Conservation (phyloP, 257 asterid species). For the Datura wrightii region DNA sequence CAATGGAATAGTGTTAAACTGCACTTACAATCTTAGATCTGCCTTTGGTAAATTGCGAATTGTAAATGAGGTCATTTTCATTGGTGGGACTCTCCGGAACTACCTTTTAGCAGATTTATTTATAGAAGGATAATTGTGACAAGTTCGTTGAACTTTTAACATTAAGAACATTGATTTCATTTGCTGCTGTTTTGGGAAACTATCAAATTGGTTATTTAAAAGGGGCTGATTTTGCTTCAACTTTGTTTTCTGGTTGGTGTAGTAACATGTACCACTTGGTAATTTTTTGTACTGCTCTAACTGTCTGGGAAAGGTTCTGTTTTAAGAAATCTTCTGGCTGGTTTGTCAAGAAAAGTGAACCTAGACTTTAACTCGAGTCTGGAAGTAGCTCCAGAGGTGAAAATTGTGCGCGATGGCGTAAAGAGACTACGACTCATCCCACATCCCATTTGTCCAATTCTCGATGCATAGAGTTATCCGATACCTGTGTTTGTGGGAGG, state of each 20-base stretch:
- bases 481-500: background rate
- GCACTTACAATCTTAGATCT: conserved; percentile 10
- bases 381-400: conserved; percentile 4
- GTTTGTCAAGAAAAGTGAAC: background rate
- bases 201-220: background rate
- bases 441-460: background rate
- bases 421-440: background rate
- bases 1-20: background rate
- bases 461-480: background rate
- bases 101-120: background rate
- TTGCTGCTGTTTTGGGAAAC: background rate
- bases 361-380: background rate
- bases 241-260: background rate
- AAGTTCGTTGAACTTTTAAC: background rate
- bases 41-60: background rate
- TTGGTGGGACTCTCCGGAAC: background rate
- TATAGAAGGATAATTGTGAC: background rate
- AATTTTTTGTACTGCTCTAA: background rate
- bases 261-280: conserved; percentile 18
- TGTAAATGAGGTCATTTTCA: conserved; percentile 5
- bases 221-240: background rate
- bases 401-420: background rate
- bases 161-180: background rate
- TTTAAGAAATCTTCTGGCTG: background rate
- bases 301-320: background rate